A percentile compares a stretch with the other conserved stretches of the same genome.
These are phyloP conservation scores for Phytopythium ostracodes DNA, from an alignment of 352 stramenopile genomes.

Conservation along the genomic window DNA sequence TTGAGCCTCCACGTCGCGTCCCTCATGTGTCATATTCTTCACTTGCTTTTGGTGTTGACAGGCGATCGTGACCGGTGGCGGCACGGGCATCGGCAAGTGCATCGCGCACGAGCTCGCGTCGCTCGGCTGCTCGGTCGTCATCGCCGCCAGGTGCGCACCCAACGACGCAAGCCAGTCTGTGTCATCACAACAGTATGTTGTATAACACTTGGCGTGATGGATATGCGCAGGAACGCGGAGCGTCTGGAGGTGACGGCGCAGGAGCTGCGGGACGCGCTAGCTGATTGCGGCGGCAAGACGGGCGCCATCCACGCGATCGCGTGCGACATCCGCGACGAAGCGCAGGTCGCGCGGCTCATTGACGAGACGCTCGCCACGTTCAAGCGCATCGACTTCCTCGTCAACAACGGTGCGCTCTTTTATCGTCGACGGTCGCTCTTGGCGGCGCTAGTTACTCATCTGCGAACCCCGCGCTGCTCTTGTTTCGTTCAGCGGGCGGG, in stretches of 20 bases:
- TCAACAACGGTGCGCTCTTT: conserved; percentile 81
- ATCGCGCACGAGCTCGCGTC: conserved; percentile 78
- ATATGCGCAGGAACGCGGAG: conserved; percentile 51
- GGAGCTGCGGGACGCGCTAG: conserved; percentile 49
- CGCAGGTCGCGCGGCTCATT: conserved; percentile 70
- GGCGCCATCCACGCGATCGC: conserved; percentile 46
- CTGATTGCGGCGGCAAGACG: conserved; percentile 22
- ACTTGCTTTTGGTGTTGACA: too few species aligned
- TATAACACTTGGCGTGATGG: background rate
- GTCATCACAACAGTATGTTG: background rate
- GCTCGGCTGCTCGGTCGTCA: conserved; percentile 76
- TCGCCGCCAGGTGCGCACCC: conserved; percentile 54
- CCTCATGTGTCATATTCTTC: too few species aligned
- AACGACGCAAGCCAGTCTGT: conserved; percentile 56
- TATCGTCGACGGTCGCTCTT: too few species aligned
- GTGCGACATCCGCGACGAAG: conserved; percentile 76
- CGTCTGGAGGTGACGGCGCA: conserved; percentile 51
- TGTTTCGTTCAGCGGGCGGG: conserved; percentile 64
- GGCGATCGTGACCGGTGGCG: conserved; percentile 84
- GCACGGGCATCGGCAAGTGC: conserved; percentile 82
- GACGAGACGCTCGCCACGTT: conserved; percentile 71
- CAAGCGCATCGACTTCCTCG: conserved; percentile 86
- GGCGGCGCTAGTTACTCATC: background rate
- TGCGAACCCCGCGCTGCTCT: background rate
- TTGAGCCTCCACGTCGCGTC: too few species aligned